Evolutionary conservation across 768 basidiomycete genomes (phyloP).

Genomic region (Podaxis rugospora): DNA sequence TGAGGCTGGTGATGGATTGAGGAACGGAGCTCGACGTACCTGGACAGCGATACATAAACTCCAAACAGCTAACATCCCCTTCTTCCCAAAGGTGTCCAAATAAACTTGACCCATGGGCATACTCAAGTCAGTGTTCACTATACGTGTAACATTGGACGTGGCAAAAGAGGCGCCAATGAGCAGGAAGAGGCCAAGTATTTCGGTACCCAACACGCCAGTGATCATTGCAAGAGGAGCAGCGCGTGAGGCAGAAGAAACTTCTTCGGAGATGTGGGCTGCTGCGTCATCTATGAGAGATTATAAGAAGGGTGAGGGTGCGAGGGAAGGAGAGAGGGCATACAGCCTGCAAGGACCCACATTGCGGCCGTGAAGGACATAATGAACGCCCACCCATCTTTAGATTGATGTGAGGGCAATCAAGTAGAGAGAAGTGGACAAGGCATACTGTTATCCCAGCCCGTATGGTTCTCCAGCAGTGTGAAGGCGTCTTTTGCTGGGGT

Average conservation of each 20-base stretch:
- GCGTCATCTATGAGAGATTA: slow-evolving; percentile 45
- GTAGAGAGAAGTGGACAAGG: not conserved
- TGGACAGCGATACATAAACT: slow-evolving; percentile 46
- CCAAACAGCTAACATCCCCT: slow-evolving; percentile 60
- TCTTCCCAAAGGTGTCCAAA: slow-evolving; percentile 49
- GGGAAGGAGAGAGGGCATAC: slow-evolving; percentile 26
- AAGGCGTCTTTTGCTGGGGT: slow-evolving; percentile 57
- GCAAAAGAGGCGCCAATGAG: slow-evolving; percentile 55
- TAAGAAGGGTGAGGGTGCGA: not conserved
- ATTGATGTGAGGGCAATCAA: not conserved
- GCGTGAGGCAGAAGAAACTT: slow-evolving; percentile 48
- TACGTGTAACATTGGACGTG: slow-evolving; percentile 39
- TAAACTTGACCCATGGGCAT: slow-evolving; percentile 62
- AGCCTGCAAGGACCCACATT: slow-evolving; percentile 66
- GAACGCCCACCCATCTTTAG: slow-evolving; percentile 57
- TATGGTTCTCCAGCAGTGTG: slow-evolving; percentile 57
- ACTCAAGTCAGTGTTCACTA: slow-evolving; percentile 41
- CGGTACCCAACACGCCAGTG: slow-evolving; percentile 44
- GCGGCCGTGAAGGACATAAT: slow-evolving; percentile 55
- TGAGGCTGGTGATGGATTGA: not conserved
- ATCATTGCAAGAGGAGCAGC: slow-evolving; percentile 60
- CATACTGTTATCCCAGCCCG: slow-evolving; percentile 52
- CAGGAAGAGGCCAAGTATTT: slow-evolving; percentile 49
- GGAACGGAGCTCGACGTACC: not conserved
- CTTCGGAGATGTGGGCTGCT: slow-evolving; percentile 62